phyloP scores from a whole-genome alignment of 129 eudicot species.

The Lactuca saligna region DNA sequence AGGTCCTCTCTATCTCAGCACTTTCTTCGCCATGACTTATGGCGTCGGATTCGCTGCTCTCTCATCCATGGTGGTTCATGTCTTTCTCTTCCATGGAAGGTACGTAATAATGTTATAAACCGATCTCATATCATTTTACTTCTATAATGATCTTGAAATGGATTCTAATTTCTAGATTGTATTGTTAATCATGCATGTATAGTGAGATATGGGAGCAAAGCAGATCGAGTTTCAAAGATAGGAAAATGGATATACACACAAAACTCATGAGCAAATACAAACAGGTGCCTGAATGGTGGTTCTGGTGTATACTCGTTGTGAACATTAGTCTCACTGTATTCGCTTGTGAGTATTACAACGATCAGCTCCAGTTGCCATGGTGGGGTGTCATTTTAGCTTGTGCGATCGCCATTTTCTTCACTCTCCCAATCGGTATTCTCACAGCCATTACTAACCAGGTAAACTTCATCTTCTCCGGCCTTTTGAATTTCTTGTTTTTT shows the following conservation, averaged over 20 bases:
- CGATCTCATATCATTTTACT: neutral
- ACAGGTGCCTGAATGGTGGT: conserved; percentile 99
- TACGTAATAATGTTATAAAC: conserved; percentile 16
- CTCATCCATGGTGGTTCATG: conserved; percentile 79
- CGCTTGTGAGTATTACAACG: conserved; percentile 90
- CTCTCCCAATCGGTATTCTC: conserved; percentile 95
- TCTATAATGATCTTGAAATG: neutral
- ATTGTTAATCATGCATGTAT: conserved; percentile 3
- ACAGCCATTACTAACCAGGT: conserved; percentile 99
- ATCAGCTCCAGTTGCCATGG: conserved; percentile 98
- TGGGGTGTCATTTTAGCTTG: conserved; percentile 98
- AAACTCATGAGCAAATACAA: conserved; percentile 77
- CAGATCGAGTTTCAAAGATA: conserved; percentile 72
- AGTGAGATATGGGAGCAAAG: conserved; percentile 98
- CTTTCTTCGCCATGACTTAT: conserved; percentile 92
- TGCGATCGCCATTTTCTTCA: conserved; percentile 78
- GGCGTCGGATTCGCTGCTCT: conserved; percentile 97
- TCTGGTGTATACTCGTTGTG: conserved; percentile 78
- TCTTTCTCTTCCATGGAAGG: conserved; percentile 91
- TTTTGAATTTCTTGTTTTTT: neutral
- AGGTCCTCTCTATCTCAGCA: conserved; percentile 88
- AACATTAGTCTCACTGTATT: conserved; percentile 73
- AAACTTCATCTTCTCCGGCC: neutral
- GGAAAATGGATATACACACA: conserved; percentile 86
- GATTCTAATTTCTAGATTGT: conserved; percentile 2